Evolutionary conservation across 768 basidiomycete genomes (phyloP).

Genomic region (Leccinum obscurum): DNA sequence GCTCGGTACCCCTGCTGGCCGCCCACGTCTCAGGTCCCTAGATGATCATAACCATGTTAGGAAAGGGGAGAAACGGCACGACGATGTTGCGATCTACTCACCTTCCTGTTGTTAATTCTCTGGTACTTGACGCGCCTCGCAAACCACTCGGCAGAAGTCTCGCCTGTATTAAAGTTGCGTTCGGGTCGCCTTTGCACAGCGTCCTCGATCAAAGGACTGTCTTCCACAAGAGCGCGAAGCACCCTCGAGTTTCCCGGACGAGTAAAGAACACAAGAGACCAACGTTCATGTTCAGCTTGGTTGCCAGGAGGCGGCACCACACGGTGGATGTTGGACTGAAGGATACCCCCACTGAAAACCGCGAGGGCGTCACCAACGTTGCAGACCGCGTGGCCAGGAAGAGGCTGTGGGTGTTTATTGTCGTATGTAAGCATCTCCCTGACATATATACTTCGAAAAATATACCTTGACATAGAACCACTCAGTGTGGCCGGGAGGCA

Average conservation of each 20-base stretch:
- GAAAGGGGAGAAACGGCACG: not conserved
- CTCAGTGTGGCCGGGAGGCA: conserved; percentile 55
- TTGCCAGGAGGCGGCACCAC: conserved; percentile 62
- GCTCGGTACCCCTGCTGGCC: conserved; percentile 32
- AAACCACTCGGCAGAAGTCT: conserved; percentile 44
- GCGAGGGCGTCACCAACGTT: conserved; percentile 64
- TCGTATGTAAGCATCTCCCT: not conserved
- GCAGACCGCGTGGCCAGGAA: conserved; percentile 58
- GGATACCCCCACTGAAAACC: conserved; percentile 62
- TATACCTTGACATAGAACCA: conserved; percentile 69
- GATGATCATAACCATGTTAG: not conserved
- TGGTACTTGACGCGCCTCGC: conserved; percentile 41
- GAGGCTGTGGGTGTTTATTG: conserved; percentile 32
- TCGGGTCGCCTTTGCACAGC: conserved; percentile 38
- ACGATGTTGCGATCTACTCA: conserved; percentile 18
- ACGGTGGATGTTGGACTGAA: conserved; percentile 63
- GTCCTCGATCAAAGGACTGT: conserved; percentile 51
- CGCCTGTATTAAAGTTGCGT: conserved; percentile 36
- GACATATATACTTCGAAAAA: not conserved
- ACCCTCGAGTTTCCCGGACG: conserved; percentile 55
- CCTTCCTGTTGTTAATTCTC: conserved; percentile 43
- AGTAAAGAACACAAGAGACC: conserved; percentile 70
- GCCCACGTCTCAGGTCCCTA: conserved; percentile 35
- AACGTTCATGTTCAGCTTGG: conserved; percentile 54
- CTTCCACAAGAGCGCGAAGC: conserved; percentile 51